Conservation (phyloP, 2,329 filamentous ascomycete genomes). For the Proliferodiscus dingleyae region DNA sequence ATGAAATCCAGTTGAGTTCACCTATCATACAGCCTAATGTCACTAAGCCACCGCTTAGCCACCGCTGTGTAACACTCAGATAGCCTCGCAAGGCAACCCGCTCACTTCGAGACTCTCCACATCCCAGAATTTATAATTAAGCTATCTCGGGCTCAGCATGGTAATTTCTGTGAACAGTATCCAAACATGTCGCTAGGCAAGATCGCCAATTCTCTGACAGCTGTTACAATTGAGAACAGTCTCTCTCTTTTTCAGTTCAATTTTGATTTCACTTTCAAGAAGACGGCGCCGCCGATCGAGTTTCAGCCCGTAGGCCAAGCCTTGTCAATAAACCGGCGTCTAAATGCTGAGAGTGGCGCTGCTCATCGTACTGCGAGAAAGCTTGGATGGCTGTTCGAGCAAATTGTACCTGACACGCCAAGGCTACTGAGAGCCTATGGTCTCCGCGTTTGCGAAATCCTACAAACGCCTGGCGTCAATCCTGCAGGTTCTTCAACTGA, state of each 20-base stretch:
- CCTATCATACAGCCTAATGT: too few relatives aligned
- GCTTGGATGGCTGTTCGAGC: conserved; percentile 37
- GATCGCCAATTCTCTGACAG: background rate
- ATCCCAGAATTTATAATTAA: too few relatives aligned
- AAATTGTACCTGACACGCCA: conserved; percentile 25
- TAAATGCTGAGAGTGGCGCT: conserved; percentile 35
- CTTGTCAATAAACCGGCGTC: conserved; percentile 29
- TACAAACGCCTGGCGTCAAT: background rate
- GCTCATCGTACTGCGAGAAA: conserved; percentile 34
- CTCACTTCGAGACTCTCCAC: too few relatives aligned
- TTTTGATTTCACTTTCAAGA: conserved; percentile 39
- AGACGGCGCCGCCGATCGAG: conserved; percentile 36
- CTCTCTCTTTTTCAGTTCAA: conserved; percentile 24
- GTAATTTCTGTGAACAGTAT: too few relatives aligned
- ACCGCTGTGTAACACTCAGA: too few relatives aligned
- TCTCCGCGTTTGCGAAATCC: conserved; percentile 6
- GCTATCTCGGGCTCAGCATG: too few relatives aligned
- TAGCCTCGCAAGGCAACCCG: too few relatives aligned
- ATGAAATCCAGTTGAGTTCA: too few relatives aligned
- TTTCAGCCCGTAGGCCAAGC: conserved; percentile 29
- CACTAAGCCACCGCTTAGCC: too few relatives aligned
- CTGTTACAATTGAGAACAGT: background rate
- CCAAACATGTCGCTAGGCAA: too few relatives aligned
- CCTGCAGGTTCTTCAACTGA: background rate
- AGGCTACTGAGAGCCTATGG: conserved; percentile 17